phyloP scores from a whole-genome alignment of 129 eudicot genomes.

The Ambrosia artemisiifolia region DNA sequence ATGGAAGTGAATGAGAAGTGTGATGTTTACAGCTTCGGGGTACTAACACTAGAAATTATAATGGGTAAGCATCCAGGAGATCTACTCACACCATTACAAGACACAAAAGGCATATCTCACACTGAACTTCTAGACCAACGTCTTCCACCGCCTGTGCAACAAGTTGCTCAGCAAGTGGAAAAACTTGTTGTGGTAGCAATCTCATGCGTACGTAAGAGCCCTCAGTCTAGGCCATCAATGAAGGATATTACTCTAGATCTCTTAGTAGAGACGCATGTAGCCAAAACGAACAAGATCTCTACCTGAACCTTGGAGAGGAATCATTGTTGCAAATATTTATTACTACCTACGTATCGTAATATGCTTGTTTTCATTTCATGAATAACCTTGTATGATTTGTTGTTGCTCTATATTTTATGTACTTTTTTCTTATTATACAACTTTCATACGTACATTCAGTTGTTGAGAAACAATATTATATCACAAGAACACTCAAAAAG shows the following conservation, averaged over 20 bases:
- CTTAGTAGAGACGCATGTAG: background rate
- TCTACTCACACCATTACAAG: background rate
- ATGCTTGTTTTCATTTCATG: too few relatives aligned
- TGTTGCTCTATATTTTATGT: too few relatives aligned
- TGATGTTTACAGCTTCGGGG: conserved; percentile 4
- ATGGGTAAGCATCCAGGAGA: background rate
- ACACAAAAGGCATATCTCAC: background rate
- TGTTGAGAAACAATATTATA: too few relatives aligned
- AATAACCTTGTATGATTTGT: too few relatives aligned
- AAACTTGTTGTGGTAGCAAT: background rate
- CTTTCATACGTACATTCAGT: too few relatives aligned
- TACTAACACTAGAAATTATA: background rate
- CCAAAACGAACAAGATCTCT: background rate
- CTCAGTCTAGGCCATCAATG: background rate
- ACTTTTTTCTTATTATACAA: too few relatives aligned
- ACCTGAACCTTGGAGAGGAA: background rate
- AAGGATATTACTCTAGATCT: background rate
- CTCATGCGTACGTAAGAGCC: background rate
- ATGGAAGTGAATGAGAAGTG: background rate
- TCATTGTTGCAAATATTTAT: background rate
- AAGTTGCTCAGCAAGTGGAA: background rate
- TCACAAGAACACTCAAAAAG: too few relatives aligned
- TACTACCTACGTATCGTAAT: too few relatives aligned
- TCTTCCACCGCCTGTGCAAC: background rate
- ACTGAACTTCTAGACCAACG: background rate